Conservation (phyloP, 305 asterid genomes). For the Fraxinus xanthoxyloides region DNA sequence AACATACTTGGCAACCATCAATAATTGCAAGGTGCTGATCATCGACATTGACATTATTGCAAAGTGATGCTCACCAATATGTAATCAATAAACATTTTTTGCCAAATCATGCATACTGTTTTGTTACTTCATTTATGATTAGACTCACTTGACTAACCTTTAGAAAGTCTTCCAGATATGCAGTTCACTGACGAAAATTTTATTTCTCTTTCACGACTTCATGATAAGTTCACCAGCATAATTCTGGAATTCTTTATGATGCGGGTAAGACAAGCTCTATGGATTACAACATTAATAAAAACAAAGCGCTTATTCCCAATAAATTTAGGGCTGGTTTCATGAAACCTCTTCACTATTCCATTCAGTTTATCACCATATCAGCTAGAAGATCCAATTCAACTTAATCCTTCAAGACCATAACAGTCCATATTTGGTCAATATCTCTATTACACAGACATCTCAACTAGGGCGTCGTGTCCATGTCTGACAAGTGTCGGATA, state of each 20-base stretch:
- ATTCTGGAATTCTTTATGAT: neutral
- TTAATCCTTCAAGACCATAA: neutral
- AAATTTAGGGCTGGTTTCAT: neutral
- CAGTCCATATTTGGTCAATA: neutral
- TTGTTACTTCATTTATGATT: slow-evolving; percentile 11
- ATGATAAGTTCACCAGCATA: slow-evolving; percentile 4
- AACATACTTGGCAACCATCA: neutral
- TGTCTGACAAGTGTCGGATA: no score
- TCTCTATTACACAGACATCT: no score
- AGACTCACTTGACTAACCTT: slow-evolving; percentile 11
- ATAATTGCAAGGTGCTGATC: neutral
- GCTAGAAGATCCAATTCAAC: neutral
- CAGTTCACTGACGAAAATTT: neutral
- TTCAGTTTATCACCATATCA: neutral
- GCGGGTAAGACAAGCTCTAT: neutral
- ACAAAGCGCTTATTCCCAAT: neutral
- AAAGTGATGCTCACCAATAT: slow-evolving; percentile 1
- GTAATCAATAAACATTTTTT: neutral
- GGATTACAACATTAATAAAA: slow-evolving; percentile 1
- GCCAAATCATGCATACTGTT: slow-evolving; percentile 7
- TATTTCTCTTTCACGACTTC: slow-evolving; percentile 8
- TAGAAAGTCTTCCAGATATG: neutral
- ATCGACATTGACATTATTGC: neutral
- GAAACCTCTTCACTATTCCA: neutral
- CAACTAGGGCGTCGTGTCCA: no score